Evolutionary conservation across 2,329 filamentous ascomycete genomes (phyloP), one percentile per base, ranked within the genome.

Genomic region (Colletotrichum salicis): DNA sequence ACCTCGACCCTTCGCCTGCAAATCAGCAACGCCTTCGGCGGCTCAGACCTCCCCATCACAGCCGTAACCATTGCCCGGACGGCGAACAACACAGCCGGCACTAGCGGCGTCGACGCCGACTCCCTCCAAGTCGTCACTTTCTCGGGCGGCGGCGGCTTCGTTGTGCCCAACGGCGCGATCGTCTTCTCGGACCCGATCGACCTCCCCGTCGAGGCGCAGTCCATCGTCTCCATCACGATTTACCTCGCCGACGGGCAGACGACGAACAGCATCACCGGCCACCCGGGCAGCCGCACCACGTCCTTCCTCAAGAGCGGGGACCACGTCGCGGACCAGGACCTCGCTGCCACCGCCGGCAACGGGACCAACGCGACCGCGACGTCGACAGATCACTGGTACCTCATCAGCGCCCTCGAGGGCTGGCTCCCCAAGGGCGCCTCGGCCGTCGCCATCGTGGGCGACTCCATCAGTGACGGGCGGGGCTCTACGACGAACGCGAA

Each of bases 391-490:
- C 85, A 86, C 78, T 88, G 89, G 89, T 92, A 90, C 79, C 90
- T 90, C 73, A 80, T 91, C 75, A 88, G 85, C 45, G 85, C 85
- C 5, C 78, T 92, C 10, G 88, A 91, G 77, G 89, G 84, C n/a
- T 86, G 83, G 80, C 79, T 84, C 0, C 82, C 85, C 0, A 74
- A 77, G 0, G 58, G 76, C 15, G 58, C 68, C 2, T 80, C 82
- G 60, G 82, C 86, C 1, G 84, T 92, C 41, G 86, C 84, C 24
- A 85, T 92, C 29, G 81, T 92, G 1, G 90, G 90, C n/a, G 90
- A 93, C 78, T 90, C 87, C 76, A 91, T 92, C 76, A 92, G 90
- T 4, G 90, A 92, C 76, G 90, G 90, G 12, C 84, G 89, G 31
- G 89, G 89, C 55, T 89, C 86, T 70, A 88, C 86, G 35, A 88